These are phyloP conservation scores for Candida bentonensis DNA, from an alignment of 805 yeast genomes.

Conservation along the genomic window DNA sequence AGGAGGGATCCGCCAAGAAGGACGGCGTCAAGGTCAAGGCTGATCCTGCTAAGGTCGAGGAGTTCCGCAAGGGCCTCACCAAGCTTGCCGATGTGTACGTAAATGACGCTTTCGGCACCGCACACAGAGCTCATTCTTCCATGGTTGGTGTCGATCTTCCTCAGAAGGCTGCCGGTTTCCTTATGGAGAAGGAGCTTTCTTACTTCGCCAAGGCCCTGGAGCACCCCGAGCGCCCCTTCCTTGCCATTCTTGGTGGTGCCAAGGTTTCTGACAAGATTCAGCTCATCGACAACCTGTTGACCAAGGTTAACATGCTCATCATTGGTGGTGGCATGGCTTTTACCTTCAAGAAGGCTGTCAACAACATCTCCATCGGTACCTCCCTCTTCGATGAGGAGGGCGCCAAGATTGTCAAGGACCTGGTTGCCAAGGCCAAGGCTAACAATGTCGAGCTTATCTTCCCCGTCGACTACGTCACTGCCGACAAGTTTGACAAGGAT, in stretches of 20 bases:
- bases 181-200: conserved; percentile 91
- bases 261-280: conserved; percentile 98
- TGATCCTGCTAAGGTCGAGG: conserved; percentile 64
- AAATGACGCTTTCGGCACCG: conserved; percentile 97
- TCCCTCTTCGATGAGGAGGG: conserved; percentile 91
- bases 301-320: conserved; percentile 88
- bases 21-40: conserved; percentile 89
- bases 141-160: conserved; percentile 96
- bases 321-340: conserved; percentile 99
- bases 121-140: conserved; percentile 99
- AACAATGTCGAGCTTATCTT: conserved; percentile 86
- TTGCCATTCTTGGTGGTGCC: conserved; percentile 98
- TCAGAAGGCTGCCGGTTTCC: conserved; percentile 97
- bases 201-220: conserved; percentile 98
- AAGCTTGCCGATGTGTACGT: conserved; percentile 92
- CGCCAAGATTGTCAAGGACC: conserved; percentile 84
- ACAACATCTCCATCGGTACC: conserved; percentile 76
- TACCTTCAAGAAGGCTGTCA: conserved; percentile 91
- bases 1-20: conserved; percentile 76
- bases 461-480: conserved; percentile 94
- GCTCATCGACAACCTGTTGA: conserved; percentile 83
- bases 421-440: conserved; percentile 92
- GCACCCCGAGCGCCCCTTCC: conserved; percentile 95
- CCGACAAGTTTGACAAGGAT: conserved; percentile 84
- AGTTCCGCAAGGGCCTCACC: conserved; percentile 82